Conservation (phyloP, 2,329 filamentous ascomycete genomes). For the Colletotrichum neosansevieriae region DNA sequence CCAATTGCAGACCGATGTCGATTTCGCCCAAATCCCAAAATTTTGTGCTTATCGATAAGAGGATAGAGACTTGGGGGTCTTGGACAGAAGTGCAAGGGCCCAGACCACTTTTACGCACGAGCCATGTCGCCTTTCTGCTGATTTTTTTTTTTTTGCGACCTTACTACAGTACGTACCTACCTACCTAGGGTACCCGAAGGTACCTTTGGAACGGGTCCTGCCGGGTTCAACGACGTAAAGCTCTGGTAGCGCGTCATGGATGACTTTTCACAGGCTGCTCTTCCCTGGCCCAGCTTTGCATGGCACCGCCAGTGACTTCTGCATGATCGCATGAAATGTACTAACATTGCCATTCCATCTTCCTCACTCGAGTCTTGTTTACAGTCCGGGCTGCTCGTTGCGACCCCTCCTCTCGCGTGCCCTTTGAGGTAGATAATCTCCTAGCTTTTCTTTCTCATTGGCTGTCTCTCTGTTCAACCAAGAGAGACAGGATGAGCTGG, state of each 20-base stretch:
- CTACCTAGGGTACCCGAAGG: slow-evolving; percentile 27
- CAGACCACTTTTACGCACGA: slow-evolving; percentile 15
- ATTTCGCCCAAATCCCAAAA: slow-evolving; percentile 47
- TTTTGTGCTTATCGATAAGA: slow-evolving; percentile 55
- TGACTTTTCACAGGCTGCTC: slow-evolving; percentile 48
- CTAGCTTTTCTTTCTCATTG: background rate
- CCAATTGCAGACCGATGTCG: slow-evolving; percentile 28
- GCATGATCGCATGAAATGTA: slow-evolving; percentile 40
- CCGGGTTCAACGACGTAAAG: slow-evolving; percentile 39
- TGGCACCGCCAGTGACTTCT: slow-evolving; percentile 25
- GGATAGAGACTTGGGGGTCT: background rate
- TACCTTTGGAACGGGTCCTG: slow-evolving; percentile 33
- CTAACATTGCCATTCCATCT: slow-evolving; percentile 28
- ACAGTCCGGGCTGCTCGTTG: slow-evolving; percentile 5
- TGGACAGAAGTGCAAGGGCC: slow-evolving; percentile 12
- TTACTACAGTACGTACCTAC: too few relatives aligned
- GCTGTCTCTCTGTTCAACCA: slow-evolving; percentile 35
- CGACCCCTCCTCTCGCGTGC: background rate
- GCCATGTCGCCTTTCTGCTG: slow-evolving; percentile 17
- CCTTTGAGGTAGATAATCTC: slow-evolving; percentile 24
- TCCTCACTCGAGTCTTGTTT: slow-evolving; percentile 26
- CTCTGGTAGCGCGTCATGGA: slow-evolving; percentile 53
- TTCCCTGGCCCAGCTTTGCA: slow-evolving; percentile 38
- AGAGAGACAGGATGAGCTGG: slow-evolving; percentile 50
- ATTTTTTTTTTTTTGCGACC: slow-evolving; percentile 27